Evolutionary conservation across 768 basidiomycete species (phyloP).

Genomic region (Fomitopsis pulvina): DNA sequence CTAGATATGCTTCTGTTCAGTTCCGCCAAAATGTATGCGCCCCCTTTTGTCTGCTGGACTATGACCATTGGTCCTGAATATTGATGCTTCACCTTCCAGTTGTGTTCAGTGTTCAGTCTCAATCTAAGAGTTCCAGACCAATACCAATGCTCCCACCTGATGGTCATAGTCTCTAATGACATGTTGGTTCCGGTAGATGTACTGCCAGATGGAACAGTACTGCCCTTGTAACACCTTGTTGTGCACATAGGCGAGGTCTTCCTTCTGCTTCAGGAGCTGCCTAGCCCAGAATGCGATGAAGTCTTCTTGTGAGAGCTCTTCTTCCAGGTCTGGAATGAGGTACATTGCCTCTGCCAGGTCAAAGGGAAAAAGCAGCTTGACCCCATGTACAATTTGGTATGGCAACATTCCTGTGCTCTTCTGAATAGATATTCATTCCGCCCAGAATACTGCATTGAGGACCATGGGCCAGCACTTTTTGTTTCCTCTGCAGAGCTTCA

Average conservation of each 20-base stretch:
- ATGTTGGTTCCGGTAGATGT: slow-evolving; percentile 11
- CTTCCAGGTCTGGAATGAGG: slow-evolving; percentile 5
- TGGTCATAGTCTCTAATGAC: slow-evolving; percentile 23
- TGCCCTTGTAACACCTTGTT: slow-evolving; percentile 6
- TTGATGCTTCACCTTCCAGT: slow-evolving; percentile 19
- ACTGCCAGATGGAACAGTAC: slow-evolving; percentile 2
- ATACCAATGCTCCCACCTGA: slow-evolving; percentile 21
- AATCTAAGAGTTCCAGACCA: slow-evolving; percentile 22
- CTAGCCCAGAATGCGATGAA: slow-evolving; percentile 11
- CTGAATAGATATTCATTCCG: slow-evolving; percentile 27
- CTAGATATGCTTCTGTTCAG: slow-evolving; percentile 17
- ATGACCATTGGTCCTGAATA: slow-evolving; percentile 24
- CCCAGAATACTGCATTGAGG: slow-evolving; percentile 27
- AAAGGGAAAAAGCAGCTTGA: slow-evolving; percentile 16
- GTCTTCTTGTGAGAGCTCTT: slow-evolving; percentile 7
- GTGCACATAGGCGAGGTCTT: slow-evolving; percentile 8
- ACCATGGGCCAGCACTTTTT: slow-evolving; percentile 16
- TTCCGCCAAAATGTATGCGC: slow-evolving; percentile 22
- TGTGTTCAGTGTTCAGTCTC: slow-evolving; percentile 19
- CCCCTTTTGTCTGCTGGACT: slow-evolving; percentile 14
- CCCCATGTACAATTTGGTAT: slow-evolving; percentile 13
- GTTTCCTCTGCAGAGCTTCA: slow-evolving; percentile 16
- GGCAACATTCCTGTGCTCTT: slow-evolving; percentile 27
- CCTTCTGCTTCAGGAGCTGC: slow-evolving; percentile 9
- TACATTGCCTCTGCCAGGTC: slow-evolving; percentile 18